Percentiles rank a stretch among this genome's conserved stretches.
Evolutionary conservation across 768 basidiomycete genomes (phyloP).

Genomic region (Chalciporus chontae): DNA sequence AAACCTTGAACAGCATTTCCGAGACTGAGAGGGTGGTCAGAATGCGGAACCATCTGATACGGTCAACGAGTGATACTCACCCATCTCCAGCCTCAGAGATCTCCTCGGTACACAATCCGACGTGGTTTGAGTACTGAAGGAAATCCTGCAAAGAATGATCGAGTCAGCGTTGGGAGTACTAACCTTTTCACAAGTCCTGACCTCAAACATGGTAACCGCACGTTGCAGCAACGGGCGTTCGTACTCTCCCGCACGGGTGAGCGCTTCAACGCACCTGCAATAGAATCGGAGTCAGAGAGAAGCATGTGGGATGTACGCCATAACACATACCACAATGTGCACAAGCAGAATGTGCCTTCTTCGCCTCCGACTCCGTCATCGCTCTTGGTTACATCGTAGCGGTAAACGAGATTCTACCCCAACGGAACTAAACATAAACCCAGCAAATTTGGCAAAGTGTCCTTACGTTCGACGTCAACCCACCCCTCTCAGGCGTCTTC

Average conservation of each 20-base stretch:
- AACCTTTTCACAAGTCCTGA: constrained; percentile 28
- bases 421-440: constrained; percentile 1
- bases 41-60: background rate
- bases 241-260: constrained; percentile 83
- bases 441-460: background rate
- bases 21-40: constrained; percentile 42
- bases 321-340: constrained; percentile 64
- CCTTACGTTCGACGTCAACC: constrained; percentile 78
- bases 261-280: constrained; percentile 77
- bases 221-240: constrained; percentile 62
- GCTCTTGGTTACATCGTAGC: constrained; percentile 82
- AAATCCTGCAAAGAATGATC: constrained; percentile 51
- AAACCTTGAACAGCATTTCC: constrained; percentile 90
- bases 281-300: background rate
- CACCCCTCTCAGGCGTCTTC: constrained; percentile 85
- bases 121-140: constrained; percentile 80
- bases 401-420: constrained; percentile 73
- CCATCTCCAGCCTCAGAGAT: constrained; percentile 84
- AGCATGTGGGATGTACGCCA: background rate
- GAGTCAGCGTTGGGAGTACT: background rate
- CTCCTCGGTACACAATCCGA: constrained; percentile 83
- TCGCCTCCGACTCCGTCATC: constrained; percentile 95
- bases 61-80: constrained; percentile 39
- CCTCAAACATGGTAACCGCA: constrained; percentile 89
- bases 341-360: constrained; percentile 92